Evolutionary conservation across 371 early-diverging fungal species (phyloP), one percentile per base, ranked within the genome.

Genomic region (Phascolomyces articulosus): DNA sequence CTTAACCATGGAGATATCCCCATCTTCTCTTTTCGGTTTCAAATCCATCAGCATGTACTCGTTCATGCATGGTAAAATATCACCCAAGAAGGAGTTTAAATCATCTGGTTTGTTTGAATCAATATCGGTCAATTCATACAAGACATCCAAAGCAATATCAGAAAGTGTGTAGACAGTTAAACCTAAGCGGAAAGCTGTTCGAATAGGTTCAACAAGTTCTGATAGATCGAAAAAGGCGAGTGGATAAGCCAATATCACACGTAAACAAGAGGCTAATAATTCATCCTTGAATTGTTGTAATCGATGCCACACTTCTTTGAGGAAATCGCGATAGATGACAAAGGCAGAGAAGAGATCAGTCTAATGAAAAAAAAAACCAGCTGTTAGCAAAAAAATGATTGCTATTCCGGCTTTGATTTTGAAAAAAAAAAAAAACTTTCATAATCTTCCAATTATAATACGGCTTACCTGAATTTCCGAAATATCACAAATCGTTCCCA

Each of bases 281-380:
- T 94, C 94, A 55, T 93, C 93, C 66, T 91, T 91, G 74, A 85
- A 92, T 63, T 86, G 87, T 24, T 87, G 80, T 53, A 90, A 75
- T 21, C 86, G 74, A 26, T 87, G 80, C 59, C 85, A 77, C 23
- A 91, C 86, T 53, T 90, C 87, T 20, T 73, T 69, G 27, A 91
- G 57, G 56, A 85, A 91, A 34, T 82, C 85, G 20, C 62, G 70
- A 65, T 87, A 77, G 44, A 78, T 62, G n/a, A 75, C 55, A 34
- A 73, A 82, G 3, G 73, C 68, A 18, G 55, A 58, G 54, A 69
- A 71, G 23, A 66, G 54, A 55, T 65, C 55, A 7, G 65, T 53
- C 66, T 72, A 44, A 44, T n/a, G 1, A 44, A 13, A 15, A 44
- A 13, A 44, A n/a, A 13, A 4, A n/a, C 8, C 11, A 2, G 34